phyloP scores from a whole-genome alignment of 345 rosid species.

The Populus alba region DNA sequence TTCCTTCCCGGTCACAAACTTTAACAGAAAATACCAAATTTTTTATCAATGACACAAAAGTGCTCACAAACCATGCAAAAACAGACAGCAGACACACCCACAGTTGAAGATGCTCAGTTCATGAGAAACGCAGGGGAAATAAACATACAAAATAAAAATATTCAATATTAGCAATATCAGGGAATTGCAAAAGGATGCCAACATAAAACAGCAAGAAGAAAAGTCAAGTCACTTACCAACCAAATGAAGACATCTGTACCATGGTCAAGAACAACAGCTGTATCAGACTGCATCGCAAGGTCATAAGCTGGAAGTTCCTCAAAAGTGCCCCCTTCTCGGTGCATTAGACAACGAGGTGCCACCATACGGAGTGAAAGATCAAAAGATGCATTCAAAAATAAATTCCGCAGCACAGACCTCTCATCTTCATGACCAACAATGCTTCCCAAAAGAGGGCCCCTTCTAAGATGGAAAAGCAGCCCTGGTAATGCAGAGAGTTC shows the following conservation, averaged over 20 bases:
- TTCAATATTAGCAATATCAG: background rate
- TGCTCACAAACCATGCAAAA: background rate
- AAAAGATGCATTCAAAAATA: conserved; percentile 88
- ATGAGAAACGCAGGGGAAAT: background rate
- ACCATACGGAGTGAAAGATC: conserved; percentile 94
- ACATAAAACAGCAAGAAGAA: background rate
- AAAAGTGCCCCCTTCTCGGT: conserved; percentile 92
- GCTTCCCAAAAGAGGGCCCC: conserved; percentile 91
- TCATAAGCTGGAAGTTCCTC: conserved; percentile 93
- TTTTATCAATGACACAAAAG: background rate
- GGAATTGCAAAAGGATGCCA: background rate
- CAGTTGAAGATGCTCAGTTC: conserved; percentile 8
- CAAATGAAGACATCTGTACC: conserved; percentile 97
- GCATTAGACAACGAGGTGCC: conserved; percentile 92
- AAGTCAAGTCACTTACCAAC: conserved; percentile 60
- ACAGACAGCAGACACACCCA: background rate
- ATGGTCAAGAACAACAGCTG: conserved; percentile 96
- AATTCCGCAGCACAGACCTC: conserved; percentile 76
- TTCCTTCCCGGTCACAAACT: background rate
- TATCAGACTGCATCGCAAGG: conserved; percentile 93
- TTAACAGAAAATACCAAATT: background rate
- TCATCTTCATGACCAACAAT: conserved; percentile 98
- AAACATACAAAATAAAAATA: conserved; percentile 4
- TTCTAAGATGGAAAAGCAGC: conserved; percentile 83
- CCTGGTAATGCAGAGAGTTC: conserved; percentile 78